A percentile compares a stretch with the other conserved stretches of the same genome.
Evolutionary conservation across 140 eudicot genomes (phyloP).

Genomic region (Bidens hawaiensis): DNA sequence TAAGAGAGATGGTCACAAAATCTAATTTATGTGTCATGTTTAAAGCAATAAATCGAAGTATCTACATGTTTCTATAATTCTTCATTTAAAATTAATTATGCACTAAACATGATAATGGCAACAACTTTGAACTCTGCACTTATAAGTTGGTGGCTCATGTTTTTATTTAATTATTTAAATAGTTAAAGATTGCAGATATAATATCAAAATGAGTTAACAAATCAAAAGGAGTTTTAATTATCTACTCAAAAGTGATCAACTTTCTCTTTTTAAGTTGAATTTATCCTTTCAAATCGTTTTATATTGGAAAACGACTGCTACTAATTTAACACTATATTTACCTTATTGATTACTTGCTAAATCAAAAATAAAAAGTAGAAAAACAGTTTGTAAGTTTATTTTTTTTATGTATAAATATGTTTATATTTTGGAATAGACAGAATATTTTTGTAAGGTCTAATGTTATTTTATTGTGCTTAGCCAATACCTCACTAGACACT

Average conservation of each 20-base stretch:
- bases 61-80: neutral
- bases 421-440: too few species aligned
- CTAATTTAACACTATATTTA: neutral
- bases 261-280: neutral
- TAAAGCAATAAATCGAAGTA: too few species aligned
- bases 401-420: neutral
- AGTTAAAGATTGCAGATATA: neutral
- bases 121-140: neutral
- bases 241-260: neutral
- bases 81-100: too few species aligned
- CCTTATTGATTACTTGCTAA: neutral
- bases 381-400: neutral
- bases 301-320: neutral
- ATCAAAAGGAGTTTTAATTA: neutral
- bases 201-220: neutral
- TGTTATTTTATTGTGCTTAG: conserved; percentile 8
- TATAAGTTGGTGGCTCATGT: neutral
- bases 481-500: neutral
- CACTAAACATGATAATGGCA: neutral
- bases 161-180: neutral
- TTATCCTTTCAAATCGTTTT: neutral
- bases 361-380: neutral
- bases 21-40: neutral
- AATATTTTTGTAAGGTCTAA: neutral
- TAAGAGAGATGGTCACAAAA: neutral